These are phyloP conservation scores for Psidium friedrichsthalianum DNA, from an alignment of 345 rosid species.

Conservation along the genomic window DNA sequence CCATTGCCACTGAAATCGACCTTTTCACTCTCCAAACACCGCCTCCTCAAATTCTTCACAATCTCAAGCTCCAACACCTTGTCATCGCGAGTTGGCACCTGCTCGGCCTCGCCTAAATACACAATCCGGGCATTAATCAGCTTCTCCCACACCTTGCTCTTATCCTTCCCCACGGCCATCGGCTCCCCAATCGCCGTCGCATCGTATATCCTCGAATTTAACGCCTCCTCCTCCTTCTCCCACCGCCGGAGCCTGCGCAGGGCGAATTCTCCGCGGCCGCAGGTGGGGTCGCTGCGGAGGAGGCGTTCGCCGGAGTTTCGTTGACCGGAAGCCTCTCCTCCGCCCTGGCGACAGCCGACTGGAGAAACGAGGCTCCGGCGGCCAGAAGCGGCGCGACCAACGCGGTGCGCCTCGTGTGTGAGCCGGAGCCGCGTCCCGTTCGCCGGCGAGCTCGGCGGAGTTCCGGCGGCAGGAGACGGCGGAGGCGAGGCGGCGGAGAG, in stretches of 20 bases:
- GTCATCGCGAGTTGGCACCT: constrained; percentile 73
- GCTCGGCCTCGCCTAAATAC: constrained; percentile 84
- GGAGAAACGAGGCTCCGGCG: constrained; percentile 10
- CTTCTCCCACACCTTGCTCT: constrained; percentile 83
- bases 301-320: background rate
- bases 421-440: background rate
- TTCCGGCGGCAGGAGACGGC: constrained; percentile 2
- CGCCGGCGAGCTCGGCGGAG: background rate
- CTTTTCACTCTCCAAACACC: constrained; percentile 45
- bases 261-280: background rate
- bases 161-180: constrained; percentile 74
- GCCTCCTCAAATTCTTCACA: constrained; percentile 44
- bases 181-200: constrained; percentile 92
- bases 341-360: background rate
- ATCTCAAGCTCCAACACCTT: constrained; percentile 70
- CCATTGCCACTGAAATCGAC: constrained; percentile 57
- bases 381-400: constrained; percentile 35
- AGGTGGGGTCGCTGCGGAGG: background rate
- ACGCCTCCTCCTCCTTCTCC: constrained; percentile 20
- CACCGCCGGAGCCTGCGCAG: constrained; percentile 5
- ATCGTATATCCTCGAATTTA: constrained; percentile 61
- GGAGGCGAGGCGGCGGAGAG: background rate
- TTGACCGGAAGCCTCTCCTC: constrained; percentile 3
- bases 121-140: constrained; percentile 65
- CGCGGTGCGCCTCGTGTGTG: constrained; percentile 23